Conservation (phyloP, 2,329 filamentous ascomycete genomes). For the Colletotrichum euphorbiae region DNA sequence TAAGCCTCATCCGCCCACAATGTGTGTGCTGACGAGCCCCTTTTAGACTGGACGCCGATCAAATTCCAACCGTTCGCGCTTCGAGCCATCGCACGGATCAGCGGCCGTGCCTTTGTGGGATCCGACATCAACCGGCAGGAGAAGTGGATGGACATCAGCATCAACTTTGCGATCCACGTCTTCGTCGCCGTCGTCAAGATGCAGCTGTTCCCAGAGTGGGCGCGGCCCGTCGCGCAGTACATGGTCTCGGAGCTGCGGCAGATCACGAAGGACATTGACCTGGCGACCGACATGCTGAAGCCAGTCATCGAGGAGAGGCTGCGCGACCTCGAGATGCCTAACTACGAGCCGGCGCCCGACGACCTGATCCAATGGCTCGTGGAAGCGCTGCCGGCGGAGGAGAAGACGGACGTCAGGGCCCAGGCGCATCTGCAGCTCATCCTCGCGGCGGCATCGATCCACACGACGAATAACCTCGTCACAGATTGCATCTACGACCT, state of each 20-base stretch:
- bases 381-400: conserved; percentile 53
- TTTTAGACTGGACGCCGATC: conserved; percentile 65
- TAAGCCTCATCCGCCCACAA: too few species aligned
- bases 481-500: conserved; percentile 65
- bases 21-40: conserved; percentile 16
- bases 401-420: conserved; percentile 51
- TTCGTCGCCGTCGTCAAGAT: conserved; percentile 62
- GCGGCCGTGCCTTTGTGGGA: conserved; percentile 66
- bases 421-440: conserved; percentile 59
- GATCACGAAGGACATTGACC: conserved; percentile 56
- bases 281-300: conserved; percentile 56
- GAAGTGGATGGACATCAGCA: conserved; percentile 64
- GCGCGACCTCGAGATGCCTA: conserved; percentile 52
- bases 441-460: conserved; percentile 57
- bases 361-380: conserved; percentile 60
- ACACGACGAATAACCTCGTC: conserved; percentile 58
- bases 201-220: conserved; percentile 63
- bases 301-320: conserved; percentile 61
- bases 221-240: conserved; percentile 59
- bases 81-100: conserved; percentile 63
- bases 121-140: conserved; percentile 61
- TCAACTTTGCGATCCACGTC: conserved; percentile 63
- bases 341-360: conserved; percentile 52
- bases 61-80: conserved; percentile 65
- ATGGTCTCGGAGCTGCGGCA: conserved; percentile 59